Evolutionary conservation across 495 filamentous ascomycete species (phyloP).

Genomic region (Cercophora samala): DNA sequence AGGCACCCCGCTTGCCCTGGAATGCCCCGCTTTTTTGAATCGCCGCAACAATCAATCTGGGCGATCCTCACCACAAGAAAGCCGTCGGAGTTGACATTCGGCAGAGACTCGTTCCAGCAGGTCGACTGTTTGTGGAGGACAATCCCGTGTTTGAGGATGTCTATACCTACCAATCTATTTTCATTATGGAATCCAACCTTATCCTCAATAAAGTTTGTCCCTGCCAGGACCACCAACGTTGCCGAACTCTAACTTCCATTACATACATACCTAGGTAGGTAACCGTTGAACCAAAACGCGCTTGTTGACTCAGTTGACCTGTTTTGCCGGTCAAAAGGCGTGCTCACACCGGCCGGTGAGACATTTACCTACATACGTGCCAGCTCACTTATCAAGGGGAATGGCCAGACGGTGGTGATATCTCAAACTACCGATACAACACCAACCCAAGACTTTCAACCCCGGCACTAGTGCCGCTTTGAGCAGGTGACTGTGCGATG

Average conservation of each 20-base stretch:
- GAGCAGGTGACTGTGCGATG: not conserved
- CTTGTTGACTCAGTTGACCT: not conserved
- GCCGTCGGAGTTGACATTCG: not conserved
- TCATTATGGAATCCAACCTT: not conserved
- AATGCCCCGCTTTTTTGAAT: conserved; percentile 2
- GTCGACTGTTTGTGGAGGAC: not conserved
- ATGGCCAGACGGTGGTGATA: not conserved
- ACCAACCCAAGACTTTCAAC: not conserved
- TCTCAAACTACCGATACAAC: not conserved
- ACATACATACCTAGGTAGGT: no score
- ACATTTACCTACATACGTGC: not conserved
- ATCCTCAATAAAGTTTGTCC: not conserved
- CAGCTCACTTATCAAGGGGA: not conserved
- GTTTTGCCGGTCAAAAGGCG: no score
- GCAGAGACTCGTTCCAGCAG: not conserved
- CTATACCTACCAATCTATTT: not conserved
- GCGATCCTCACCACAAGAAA: not conserved
- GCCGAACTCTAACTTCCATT: not conserved
- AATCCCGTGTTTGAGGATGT: not conserved
- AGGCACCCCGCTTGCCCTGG: conserved; percentile 3
- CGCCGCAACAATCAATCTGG: not conserved
- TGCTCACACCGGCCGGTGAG: not conserved
- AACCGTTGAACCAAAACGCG: not conserved
- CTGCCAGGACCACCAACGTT: not conserved
- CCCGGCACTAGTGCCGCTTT: not conserved